Evolutionary conservation across 805 yeast species (phyloP).

Genomic region (Clavispora carvajalis): DNA sequence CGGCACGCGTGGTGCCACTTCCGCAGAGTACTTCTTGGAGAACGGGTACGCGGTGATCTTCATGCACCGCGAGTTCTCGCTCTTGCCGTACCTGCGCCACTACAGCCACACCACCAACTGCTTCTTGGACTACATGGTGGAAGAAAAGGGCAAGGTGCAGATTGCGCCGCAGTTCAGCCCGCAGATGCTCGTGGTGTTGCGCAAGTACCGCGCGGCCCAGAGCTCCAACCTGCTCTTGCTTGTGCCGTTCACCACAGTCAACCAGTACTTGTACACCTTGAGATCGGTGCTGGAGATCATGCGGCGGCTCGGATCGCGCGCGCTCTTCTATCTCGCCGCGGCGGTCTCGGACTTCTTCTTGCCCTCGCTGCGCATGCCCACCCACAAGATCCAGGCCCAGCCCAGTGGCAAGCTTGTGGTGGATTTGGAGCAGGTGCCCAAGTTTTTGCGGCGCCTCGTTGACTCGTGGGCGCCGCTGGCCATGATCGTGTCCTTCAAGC

Average conservation of each 20-base stretch:
- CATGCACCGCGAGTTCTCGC: conserved; percentile 84
- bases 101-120: conserved; percentile 80
- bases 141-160: conserved; percentile 49
- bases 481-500: conserved; percentile 89
- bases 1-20: conserved; percentile 95
- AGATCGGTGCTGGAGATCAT: conserved; percentile 59
- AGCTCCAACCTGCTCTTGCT: conserved; percentile 50
- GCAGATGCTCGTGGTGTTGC: conserved; percentile 54
- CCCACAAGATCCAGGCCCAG: conserved; percentile 90
- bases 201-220: conserved; percentile 50
- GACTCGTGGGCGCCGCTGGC: conserved; percentile 94
- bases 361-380: conserved; percentile 79
- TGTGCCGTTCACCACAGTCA: conserved; percentile 91
- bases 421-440: conserved; percentile 93
- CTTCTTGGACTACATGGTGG: conserved; percentile 77
- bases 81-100: conserved; percentile 89
- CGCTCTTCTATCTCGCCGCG: conserved; percentile 87
- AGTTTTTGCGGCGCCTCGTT: conserved; percentile 80
- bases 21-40: conserved; percentile 86
- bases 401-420: conserved; percentile 74
- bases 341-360: conserved; percentile 96
- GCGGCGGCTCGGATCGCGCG: conserved; percentile 48
- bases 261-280: conserved; percentile 85
- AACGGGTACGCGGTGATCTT: conserved; percentile 90
- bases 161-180: conserved; percentile 57